Evolutionary conservation across 768 basidiomycete species (phyloP).

Genomic region (Mycena crocata): DNA sequence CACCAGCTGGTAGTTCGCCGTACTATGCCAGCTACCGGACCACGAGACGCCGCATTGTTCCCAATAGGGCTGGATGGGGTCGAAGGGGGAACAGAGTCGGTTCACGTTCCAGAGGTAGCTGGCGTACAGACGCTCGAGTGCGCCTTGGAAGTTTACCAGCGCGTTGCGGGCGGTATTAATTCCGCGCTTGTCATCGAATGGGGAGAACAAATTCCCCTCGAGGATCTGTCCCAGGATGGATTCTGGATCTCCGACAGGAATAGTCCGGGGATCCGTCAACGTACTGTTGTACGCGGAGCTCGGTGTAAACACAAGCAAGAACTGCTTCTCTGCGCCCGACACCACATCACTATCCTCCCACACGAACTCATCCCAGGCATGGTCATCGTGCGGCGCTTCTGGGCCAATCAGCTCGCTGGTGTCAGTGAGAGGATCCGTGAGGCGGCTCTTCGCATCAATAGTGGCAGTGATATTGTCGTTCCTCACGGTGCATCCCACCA

Average conservation of each 20-base stretch:
- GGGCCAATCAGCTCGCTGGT: neutral
- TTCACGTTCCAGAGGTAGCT: conserved; percentile 25
- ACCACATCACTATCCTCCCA: neutral
- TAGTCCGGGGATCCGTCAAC: too few relatives aligned
- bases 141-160: conserved; percentile 12
- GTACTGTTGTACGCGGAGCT: conserved; percentile 11
- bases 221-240: neutral
- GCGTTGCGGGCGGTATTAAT: neutral
- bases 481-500: conserved; percentile 18
- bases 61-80: conserved; percentile 13
- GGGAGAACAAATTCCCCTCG: neutral
- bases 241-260: neutral
- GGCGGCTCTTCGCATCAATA: conserved; percentile 14
- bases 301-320: conserved; percentile 22
- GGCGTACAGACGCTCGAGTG: conserved; percentile 4
- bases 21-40: neutral
- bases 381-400: conserved; percentile 19
- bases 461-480: conserved; percentile 17
- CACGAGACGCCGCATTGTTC: neutral
- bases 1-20: neutral
- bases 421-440: conserved; percentile 15
- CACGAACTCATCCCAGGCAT: conserved; percentile 21
- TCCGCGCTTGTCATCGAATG: neutral
- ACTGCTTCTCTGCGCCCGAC: conserved; percentile 12
- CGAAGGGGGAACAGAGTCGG: conserved; percentile 2